Conservation (phyloP, 2,329 filamentous ascomycete species). For the Epicoccum nigrum region DNA sequence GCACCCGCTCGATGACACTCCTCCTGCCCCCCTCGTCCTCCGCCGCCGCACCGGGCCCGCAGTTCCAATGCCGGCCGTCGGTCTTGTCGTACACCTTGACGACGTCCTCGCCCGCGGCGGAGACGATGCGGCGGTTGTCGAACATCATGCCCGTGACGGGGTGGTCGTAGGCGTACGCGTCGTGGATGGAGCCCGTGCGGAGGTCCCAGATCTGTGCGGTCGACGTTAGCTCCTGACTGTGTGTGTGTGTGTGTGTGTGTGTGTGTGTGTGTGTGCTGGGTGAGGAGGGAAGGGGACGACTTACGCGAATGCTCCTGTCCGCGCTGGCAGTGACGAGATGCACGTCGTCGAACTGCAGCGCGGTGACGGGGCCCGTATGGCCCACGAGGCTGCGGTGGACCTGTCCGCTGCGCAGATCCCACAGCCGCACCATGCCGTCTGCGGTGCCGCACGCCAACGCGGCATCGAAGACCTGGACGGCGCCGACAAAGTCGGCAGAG, state of each 20-base stretch:
- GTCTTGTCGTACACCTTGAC: constrained; percentile 99
- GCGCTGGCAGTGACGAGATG: constrained; percentile 92
- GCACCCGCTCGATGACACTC: constrained; percentile 74
- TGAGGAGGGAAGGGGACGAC: constrained; percentile 45
- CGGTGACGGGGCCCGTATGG: constrained; percentile 92
- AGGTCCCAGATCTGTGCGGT: constrained; percentile 92
- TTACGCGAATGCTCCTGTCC: constrained; percentile 91
- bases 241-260: too few relatives aligned
- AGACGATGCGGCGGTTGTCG: constrained; percentile 85
- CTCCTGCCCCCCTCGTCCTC: constrained; percentile 67
- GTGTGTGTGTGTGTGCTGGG: too few relatives aligned
- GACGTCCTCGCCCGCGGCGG: constrained; percentile 88
- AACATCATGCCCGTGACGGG: constrained; percentile 98
- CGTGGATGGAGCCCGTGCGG: constrained; percentile 90
- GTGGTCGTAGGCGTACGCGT: constrained; percentile 94
- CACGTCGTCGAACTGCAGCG: constrained; percentile 93
- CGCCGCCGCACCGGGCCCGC: constrained; percentile 78
- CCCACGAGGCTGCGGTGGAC: constrained; percentile 96
- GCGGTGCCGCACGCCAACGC: constrained; percentile 95
- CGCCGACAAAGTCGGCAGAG: constrained; percentile 89
- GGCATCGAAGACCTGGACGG: constrained; percentile 93
- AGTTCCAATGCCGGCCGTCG: constrained; percentile 95
- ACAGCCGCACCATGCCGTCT: constrained; percentile 94
- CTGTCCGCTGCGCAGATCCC: constrained; percentile 95
- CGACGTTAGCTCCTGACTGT: constrained; percentile 21